phyloP scores from a whole-genome alignment of 768 basidiomycete species.

The Gloeopeniophorella convolvens region DNA sequence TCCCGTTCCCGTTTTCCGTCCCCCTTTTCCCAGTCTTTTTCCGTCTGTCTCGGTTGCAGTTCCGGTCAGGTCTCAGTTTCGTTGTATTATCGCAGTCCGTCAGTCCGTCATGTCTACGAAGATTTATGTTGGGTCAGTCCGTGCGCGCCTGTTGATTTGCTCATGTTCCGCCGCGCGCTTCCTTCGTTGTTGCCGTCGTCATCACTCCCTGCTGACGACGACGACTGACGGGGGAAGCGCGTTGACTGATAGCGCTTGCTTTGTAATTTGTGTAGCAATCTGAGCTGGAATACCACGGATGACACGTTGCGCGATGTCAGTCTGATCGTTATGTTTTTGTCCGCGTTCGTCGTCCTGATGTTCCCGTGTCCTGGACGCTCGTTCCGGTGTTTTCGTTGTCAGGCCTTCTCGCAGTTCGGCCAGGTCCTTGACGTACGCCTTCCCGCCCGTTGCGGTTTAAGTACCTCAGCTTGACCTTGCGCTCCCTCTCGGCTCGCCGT shows the following conservation, averaged over 20 bases:
- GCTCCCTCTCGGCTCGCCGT: slow-evolving; percentile 20
- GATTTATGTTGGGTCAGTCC: slow-evolving; percentile 92
- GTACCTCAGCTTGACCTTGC: not conserved
- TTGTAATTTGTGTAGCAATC: slow-evolving; percentile 57
- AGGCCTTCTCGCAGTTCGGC: slow-evolving; percentile 83
- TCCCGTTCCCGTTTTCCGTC: slow-evolving; percentile 6
- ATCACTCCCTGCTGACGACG: too few species aligned
- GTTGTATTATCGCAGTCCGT: slow-evolving; percentile 30
- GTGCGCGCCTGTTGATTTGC: slow-evolving; percentile 42
- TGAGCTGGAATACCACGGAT: slow-evolving; percentile 95
- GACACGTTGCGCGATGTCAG: slow-evolving; percentile 83
- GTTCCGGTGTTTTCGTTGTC: slow-evolving; percentile 41
- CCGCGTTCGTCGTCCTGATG: slow-evolving; percentile 25
- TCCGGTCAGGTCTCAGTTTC: slow-evolving; percentile 19
- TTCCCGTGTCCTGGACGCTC: slow-evolving; percentile 27
- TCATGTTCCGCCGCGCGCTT: slow-evolving; percentile 32
- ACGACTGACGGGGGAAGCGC: slow-evolving; percentile 1
- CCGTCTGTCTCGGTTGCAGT: slow-evolving; percentile 18
- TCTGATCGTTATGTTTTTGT: too few species aligned
- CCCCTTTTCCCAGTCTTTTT: slow-evolving; percentile 29
- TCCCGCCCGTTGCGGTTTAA: slow-evolving; percentile 32
- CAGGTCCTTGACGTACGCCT: slow-evolving; percentile 86
- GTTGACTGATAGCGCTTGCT: slow-evolving; percentile 47
- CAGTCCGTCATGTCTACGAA: slow-evolving; percentile 81
- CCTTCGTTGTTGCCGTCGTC: slow-evolving; percentile 35